Evolutionary conservation across 78 protist species (phyloP), one percentile per base, ranked within the genome.

Genomic region (Protostelium mycophagum): DNA sequence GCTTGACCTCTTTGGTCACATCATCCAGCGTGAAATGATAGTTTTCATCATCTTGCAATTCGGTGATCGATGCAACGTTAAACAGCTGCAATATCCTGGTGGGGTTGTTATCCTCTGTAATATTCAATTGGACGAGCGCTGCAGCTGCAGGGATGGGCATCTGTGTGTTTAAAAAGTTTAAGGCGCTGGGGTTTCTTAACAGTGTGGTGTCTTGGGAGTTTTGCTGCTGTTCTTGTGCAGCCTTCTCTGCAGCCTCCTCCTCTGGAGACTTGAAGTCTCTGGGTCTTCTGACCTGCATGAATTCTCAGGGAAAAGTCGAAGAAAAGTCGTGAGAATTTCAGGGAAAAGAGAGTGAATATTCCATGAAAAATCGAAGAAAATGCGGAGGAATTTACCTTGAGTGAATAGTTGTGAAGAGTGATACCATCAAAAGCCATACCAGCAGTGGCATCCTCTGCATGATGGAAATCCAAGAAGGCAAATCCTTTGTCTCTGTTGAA

Each of bases 351-450:
- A 51, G 73, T 51, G 73, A 51, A 51, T 16, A 25, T 16, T 51
- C 73, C 16, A 5, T 51, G 31, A 16, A 25, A 51, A 5, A 16
- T 5, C 31, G 16, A 25, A 51, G 73, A 51, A 51, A 16, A 51
- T 5, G 16, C 16, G 73, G 73, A 51, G 16, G 73, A 16, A 51
- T 51, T 51, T 16, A 51, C 73, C 88, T 92, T 92, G 37, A 94
- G 90, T 38, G 96, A 36, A 37, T 36, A 84, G 37, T 36, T 36
- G 28, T 63, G 37, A 25, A 94, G 34, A 31, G 87, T 1, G 39
- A 91, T 91, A 35, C 96, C 96, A 35, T 94, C 96, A 0, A 94
- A 51, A 35, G 84, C 31, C 94, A 94, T 91, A 1, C 92, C 94
- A 31, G 84, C 83, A 1, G 96, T 94, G 0, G 96, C 96, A 23